Base-by-base conservation (phyloP, 2,329 filamentous ascomycete species). In the Pseudogymnoascus verrucosus region DNA sequence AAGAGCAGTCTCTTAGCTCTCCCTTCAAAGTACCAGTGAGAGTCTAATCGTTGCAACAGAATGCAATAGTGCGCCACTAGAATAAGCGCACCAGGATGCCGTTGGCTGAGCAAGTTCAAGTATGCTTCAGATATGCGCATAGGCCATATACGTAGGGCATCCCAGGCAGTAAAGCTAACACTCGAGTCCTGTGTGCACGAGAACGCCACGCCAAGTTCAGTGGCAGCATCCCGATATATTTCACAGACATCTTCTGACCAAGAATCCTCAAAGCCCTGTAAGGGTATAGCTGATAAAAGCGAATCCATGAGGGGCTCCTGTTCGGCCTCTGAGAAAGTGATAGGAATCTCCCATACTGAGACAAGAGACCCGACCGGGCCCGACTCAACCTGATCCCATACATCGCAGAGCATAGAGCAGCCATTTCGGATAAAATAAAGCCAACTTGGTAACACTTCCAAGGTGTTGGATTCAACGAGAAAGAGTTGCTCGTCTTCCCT, bases 41-140 rank as follows among this genome's bases (percentile, higher is more conserved):
- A 16, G 54, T 69, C 63, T 6, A 68, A n/a, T 44, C 60, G 62
- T n/a, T 65, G 54, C 21, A 69, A 60, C 7, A 69, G 44, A 23
- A 69, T 60, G 51, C 67, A 69, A 62, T 67, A 68, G 61, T 68
- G 66, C n/a, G 68, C 68, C 37, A 69, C 16, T 10, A 69, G 36
- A 10, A 69, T 65, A 10, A 69, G 59, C 8, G 67, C 67, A 14
- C 63, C 64, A 1, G 67, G 64, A 39, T 67, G 66, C 16, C 59
- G 26, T 11, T 61, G 34, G 7, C 44, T 63, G 66, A 59, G 60
- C 40, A 69, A 42, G 19, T 62, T 40, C 59, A 68, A 63, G 37
- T 61, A 69, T 19, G 61, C 64, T 5, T 64, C 44, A 1, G 65
- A 65, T 11, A 67, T 28, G 7, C 42, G 42, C 62, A 68, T 66